These are phyloP conservation scores for Russula sp. DNA, from an alignment of 768 basidiomycete species.

Conservation along the genomic window DNA sequence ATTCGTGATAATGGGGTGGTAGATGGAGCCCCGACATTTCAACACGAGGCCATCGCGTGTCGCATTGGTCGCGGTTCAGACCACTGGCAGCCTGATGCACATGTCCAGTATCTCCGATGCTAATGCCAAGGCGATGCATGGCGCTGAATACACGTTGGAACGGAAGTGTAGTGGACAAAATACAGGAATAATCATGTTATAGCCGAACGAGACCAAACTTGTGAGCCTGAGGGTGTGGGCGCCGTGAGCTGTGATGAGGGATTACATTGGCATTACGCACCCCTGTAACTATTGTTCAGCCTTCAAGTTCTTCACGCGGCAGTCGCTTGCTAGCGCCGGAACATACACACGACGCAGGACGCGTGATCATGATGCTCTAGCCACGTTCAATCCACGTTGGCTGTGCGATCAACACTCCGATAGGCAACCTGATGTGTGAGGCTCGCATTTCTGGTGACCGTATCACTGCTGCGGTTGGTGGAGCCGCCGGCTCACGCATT, in stretches of 20 bases:
- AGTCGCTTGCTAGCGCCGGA: not conserved
- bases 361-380: not conserved
- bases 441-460: not conserved
- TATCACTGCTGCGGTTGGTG: not conserved
- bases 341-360: not conserved
- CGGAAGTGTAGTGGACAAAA: not conserved
- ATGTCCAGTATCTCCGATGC: not conserved
- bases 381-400: not conserved
- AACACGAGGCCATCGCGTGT: slow-evolving; percentile 19
- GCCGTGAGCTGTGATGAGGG: not conserved
- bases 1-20: slow-evolving; percentile 15
- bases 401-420: not conserved
- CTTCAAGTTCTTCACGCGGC: not conserved
- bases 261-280: not conserved
- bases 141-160: slow-evolving; percentile 5
- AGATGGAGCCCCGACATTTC: slow-evolving; percentile 4
- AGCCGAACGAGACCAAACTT: not conserved
- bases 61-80: slow-evolving; percentile 4
- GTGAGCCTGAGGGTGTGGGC: not conserved
- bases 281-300: not conserved
- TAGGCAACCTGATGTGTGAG: not conserved
- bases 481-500: not conserved
- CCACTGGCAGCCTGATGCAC: slow-evolving; percentile 8
- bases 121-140: not conserved
- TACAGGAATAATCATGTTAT: not conserved